A percentile compares a stretch with the other conserved stretches of the same genome.
Evolutionary conservation across 1,284 basidiomycete genomes (phyloP).

Genomic region (Cutaneotrichosporon sp.): DNA sequence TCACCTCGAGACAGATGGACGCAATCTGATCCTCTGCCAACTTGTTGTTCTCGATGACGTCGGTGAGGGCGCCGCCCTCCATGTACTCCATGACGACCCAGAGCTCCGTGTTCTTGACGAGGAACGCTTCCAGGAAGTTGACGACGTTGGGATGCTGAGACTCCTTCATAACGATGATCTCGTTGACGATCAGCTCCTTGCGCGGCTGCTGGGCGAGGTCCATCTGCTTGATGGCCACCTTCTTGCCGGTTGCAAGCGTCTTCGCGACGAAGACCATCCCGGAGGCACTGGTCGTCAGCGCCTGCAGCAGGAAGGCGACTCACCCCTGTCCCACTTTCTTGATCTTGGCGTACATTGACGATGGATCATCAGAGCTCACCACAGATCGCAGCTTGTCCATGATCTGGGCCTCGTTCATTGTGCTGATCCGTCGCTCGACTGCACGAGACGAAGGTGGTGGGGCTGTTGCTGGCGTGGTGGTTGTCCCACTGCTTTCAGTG

Average conservation of each 20-base stretch:
- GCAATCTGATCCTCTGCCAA: slow-evolving; percentile 96
- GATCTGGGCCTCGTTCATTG: slow-evolving; percentile 96
- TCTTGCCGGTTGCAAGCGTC: slow-evolving; percentile 78
- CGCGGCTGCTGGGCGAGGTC: slow-evolving; percentile 92
- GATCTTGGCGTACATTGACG: slow-evolving; percentile 90
- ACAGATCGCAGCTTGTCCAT: slow-evolving; percentile 95
- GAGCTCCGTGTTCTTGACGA: slow-evolving; percentile 87
- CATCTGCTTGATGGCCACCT: slow-evolving; percentile 99
- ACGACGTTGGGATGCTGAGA: slow-evolving; percentile 98
- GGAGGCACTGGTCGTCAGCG: slow-evolving; percentile 69
- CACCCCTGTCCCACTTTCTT: slow-evolving; percentile 98
- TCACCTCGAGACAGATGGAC: slow-evolving; percentile 86
- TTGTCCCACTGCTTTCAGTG: not conserved
- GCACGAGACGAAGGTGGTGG: slow-evolving; percentile 59
- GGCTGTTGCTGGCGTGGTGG: slow-evolving; percentile 24
- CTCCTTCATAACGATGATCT: slow-evolving; percentile 99
- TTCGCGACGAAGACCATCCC: slow-evolving; percentile 99
- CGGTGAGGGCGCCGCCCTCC: slow-evolving; percentile 97
- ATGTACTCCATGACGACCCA: slow-evolving; percentile 99
- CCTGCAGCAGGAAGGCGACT: slow-evolving; percentile 46
- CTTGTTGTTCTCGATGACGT: slow-evolving; percentile 97
- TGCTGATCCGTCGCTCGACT: slow-evolving; percentile 83
- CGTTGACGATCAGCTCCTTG: slow-evolving; percentile 98
- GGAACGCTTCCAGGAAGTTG: slow-evolving; percentile 92
- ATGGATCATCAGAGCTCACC: slow-evolving; percentile 84